Base-by-base conservation (phyloP, 164 flowering plant species). In the Tetracentron sinense region DNA sequence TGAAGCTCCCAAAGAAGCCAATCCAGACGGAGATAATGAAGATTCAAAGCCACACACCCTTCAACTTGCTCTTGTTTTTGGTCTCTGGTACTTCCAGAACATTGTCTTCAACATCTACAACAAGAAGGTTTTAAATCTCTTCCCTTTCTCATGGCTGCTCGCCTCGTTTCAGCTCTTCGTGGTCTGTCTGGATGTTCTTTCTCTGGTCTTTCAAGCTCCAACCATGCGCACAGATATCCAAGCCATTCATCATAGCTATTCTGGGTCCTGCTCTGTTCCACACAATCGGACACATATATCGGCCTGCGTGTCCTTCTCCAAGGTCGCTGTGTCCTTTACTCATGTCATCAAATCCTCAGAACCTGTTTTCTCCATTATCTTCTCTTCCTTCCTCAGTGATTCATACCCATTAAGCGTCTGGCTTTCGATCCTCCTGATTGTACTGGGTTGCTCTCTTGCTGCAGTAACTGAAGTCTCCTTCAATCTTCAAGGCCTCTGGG, bases 181-280 rank as follows among this genome's bases (percentile, higher is more conserved):
- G 98, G 19, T 92, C 98, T 47, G 48, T 90, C 28, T 86, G 88
- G 90, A 92, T 92, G 98, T n/a, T n/a, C n/a, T n/a, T n/a, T n/a
- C n/a, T n/a, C n/a, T n/a, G n/a, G n/a, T n/a, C n/a, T n/a, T n/a
- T n/a, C n/a, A n/a, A n/a, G n/a, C n/a, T n/a, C n/a, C n/a, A n/a
- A n/a, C n/a, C n/a, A n/a, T n/a, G n/a, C 56, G 95, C 96, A 1
- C 86, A 82, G 38, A 84, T 88, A 62, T 66, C 88, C 7, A 88
- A 86, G 42, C 74, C 86, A 0, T 90, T 90, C 69, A 70, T 90
- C 1, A 11, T 86, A 55, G 98, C 93, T 6, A 84, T 92, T 16
- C 89, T 92, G 35, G 93, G 92, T 0, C 93, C 96, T 6, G 94
- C 97, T 10, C 62, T 93, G 67, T 88, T 88, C 63, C 98, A 93